These are phyloP conservation scores for Claviceps cyperi DNA, from an alignment of 2,329 filamentous ascomycete genomes.

Conservation along the genomic window DNA sequence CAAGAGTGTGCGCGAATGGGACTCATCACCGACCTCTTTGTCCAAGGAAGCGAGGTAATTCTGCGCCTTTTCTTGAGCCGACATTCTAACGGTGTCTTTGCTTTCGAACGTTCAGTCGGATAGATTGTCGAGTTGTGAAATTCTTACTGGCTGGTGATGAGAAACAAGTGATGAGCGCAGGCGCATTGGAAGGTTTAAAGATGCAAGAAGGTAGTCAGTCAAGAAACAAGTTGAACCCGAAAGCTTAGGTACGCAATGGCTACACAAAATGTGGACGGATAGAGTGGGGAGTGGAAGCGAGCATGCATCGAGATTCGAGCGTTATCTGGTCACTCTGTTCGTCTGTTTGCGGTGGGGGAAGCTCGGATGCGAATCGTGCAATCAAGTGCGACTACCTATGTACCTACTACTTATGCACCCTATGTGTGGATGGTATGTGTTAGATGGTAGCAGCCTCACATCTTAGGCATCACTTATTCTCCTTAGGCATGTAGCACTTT, in stretches of 20 bases:
- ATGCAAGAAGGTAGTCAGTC: conserved; percentile 6
- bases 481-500: no score
- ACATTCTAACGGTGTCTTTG: conserved; percentile 36
- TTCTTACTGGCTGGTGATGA: conserved; percentile 1
- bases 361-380: neutral
- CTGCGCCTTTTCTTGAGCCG: conserved; percentile 61
- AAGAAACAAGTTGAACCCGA: conserved; percentile 3
- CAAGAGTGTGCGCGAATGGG: neutral
- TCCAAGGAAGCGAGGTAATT: conserved; percentile 67
- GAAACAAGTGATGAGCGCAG: conserved; percentile 5
- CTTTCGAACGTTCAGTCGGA: conserved; percentile 6
- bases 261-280: conserved; percentile 8
- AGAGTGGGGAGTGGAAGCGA: conserved; percentile 11
- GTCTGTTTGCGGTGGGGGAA: neutral
- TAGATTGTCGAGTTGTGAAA: conserved; percentile 3
- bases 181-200: neutral
- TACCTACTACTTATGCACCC: no score
- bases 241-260: conserved; percentile 3
- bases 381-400: neutral
- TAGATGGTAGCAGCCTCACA: no score
- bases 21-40: conserved; percentile 51
- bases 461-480: no score
- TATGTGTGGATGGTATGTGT: no score
- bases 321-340: no score
- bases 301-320: neutral